Base-by-base conservation (phyloP, 164 flowering plant genomes). In the Houttuynia cordata region DNA sequence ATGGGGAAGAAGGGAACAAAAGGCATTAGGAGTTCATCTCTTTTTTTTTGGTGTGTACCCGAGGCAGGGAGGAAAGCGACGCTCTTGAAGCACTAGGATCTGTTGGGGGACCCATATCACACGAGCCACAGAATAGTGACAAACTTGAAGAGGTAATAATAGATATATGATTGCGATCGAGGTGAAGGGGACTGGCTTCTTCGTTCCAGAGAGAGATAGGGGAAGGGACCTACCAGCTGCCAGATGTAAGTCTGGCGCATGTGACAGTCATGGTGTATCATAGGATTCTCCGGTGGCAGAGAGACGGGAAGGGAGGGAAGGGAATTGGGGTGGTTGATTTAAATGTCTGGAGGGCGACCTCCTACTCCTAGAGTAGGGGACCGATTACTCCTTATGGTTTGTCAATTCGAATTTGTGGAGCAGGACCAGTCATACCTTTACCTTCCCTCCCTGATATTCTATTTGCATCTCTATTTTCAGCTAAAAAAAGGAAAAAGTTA, bases 331-430 rank as follows among this genome's bases (percentile, higher is more conserved):
- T 10, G 49, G 14, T 41, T 41, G 59, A 24, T 15, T 24, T 63
- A 24, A 63, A 63, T 63, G 66, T 53, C 24, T 42, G 47, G 66
- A 56, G 40, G 54, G 42, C 42, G 66, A 63, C 66, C 51, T 41
- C 13, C 24, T 7, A 45, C 17, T 12, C 10, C 49, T 45, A 17
- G 49, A 47, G 0, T 53, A 41, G 66, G 60, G 66, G 66, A 63
- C 66, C 66, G 30, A 37, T 24, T 54, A 51, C 60, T n/a, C 21
- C 37, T 45, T 30, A 45, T 52, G 57, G 19, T 10, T 22, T 10
- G 56, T 61, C 64, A 39, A 53, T 62, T 51, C 39, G 59, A 62
- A 62, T 62, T 14, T 60, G 63, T 62, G 58, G 59, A 53, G 59
- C 59, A 62, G 41, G 57, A 62, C 64, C 42, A 24, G 41, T 53